Percentiles rank a stretch among this genome's conserved stretches.
These are phyloP conservation scores for Colletotrichum kahawae DNA, from an alignment of 2,329 filamentous ascomycete species.

Conservation along the genomic window DNA sequence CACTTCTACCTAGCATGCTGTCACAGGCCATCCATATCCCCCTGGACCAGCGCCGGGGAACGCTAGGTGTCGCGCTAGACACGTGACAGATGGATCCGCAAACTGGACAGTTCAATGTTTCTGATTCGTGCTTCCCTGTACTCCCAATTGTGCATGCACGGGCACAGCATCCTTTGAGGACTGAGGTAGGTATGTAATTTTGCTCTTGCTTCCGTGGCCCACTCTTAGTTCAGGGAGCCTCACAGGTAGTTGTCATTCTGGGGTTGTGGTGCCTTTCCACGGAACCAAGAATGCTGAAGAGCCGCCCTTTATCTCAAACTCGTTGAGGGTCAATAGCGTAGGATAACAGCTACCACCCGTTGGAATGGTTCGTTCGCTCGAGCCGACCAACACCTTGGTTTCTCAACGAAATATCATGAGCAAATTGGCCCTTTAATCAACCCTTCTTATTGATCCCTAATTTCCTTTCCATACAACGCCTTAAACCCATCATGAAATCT, in stretches of 20 bases:
- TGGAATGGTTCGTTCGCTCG: background rate
- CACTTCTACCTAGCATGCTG: background rate
- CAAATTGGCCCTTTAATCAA: background rate
- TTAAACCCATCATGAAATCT: background rate
- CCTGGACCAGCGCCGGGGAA: background rate
- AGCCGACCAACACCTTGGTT: background rate
- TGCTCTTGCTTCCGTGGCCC: background rate
- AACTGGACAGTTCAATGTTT: background rate
- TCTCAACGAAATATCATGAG: background rate
- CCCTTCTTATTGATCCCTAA: background rate
- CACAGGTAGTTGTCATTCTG: background rate
- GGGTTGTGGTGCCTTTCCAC: background rate
- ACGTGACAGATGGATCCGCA: background rate
- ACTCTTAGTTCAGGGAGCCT: background rate
- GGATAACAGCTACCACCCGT: background rate
- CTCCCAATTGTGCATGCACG: background rate
- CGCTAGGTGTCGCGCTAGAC: background rate
- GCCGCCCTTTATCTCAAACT: background rate
- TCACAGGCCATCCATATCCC: slow-evolving; percentile 11
- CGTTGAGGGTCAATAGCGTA: background rate
- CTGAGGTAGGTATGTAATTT: background rate
- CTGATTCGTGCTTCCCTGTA: background rate
- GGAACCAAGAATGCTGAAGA: background rate
- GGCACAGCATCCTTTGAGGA: background rate
- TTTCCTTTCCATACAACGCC: background rate